Conservation (phyloP, 768 basidiomycete genomes). For the Calocybe indica region DNA sequence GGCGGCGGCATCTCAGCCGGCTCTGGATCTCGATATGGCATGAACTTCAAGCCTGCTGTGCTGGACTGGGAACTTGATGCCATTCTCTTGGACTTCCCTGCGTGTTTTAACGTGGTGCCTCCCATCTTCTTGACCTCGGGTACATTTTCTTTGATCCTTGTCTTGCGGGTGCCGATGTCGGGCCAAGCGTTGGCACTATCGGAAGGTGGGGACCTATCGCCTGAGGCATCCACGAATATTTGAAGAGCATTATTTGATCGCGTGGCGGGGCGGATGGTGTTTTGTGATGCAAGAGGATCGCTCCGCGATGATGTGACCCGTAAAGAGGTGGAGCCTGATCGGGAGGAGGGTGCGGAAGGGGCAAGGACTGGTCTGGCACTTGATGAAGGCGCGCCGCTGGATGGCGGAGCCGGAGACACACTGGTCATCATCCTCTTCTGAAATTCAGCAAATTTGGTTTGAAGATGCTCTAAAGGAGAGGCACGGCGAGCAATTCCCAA, state of each 20-base stretch:
- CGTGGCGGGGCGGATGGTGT: slow-evolving; percentile 14
- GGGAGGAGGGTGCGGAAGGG: slow-evolving; percentile 28
- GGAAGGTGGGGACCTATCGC: slow-evolving; percentile 38
- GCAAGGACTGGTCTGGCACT: slow-evolving; percentile 12
- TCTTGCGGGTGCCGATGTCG: slow-evolving; percentile 73
- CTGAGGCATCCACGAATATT: slow-evolving; percentile 69
- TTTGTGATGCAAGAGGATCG: slow-evolving; percentile 20
- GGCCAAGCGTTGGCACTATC: slow-evolving; percentile 51
- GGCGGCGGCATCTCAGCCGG: slow-evolving; percentile 43
- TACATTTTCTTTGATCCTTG: slow-evolving; percentile 74
- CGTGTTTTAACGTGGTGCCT: slow-evolving; percentile 61
- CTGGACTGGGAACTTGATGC: slow-evolving; percentile 32
- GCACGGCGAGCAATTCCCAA: slow-evolving; percentile 86
- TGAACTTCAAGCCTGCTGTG: slow-evolving; percentile 46
- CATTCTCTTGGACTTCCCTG: slow-evolving; percentile 50
- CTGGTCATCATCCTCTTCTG: slow-evolving; percentile 84
- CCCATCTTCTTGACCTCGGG: slow-evolving; percentile 63
- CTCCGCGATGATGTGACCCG: slow-evolving; percentile 19
- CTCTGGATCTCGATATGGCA: slow-evolving; percentile 59
- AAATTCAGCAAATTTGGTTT: slow-evolving; percentile 77
- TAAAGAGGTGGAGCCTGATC: slow-evolving; percentile 27
- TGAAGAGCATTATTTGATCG: slow-evolving; percentile 52
- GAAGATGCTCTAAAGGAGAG: slow-evolving; percentile 72
- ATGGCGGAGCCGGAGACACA: slow-evolving; percentile 13
- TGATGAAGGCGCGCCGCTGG: background rate